A percentile compares a stretch with the other conserved stretches of the same genome.
Conservation (phyloP, 352 stramenopile genomes). For the Pythium biforme region DNA sequence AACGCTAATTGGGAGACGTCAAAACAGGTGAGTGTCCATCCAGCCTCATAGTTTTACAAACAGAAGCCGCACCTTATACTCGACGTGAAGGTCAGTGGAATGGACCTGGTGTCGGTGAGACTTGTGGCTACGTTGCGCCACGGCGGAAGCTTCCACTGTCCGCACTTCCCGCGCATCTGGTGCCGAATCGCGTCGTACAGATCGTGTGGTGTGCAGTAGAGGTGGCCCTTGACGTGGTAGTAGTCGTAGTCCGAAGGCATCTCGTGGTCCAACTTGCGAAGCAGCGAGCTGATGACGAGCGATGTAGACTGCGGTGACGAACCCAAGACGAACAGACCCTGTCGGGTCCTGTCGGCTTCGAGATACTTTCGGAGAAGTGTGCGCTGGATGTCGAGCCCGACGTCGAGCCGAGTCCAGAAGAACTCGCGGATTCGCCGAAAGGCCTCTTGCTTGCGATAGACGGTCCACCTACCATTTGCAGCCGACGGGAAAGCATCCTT, state of each 20-base stretch:
- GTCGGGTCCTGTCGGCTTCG: neutral
- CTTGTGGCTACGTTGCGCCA: neutral
- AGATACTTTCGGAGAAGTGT: neutral
- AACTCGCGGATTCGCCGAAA: slow-evolving; percentile 7
- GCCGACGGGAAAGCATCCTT: too few species aligned
- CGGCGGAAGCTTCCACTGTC: slow-evolving; percentile 2
- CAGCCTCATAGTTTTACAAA: neutral
- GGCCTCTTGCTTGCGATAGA: slow-evolving; percentile 4
- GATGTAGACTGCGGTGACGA: neutral
- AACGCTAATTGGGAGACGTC: neutral
- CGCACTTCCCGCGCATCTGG: neutral
- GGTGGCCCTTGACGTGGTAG: neutral
- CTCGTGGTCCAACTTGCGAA: neutral
- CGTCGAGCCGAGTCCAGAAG: slow-evolving; percentile 5
- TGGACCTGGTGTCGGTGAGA: neutral
- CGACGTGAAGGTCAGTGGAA: neutral
- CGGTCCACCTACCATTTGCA: slow-evolving; percentile 1
- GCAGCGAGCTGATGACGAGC: neutral
- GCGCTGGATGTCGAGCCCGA: neutral
- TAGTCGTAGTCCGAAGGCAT: neutral
- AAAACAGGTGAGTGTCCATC: too few species aligned
- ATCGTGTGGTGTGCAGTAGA: neutral
- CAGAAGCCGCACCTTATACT: neutral
- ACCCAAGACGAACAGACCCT: neutral
- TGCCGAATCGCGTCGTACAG: slow-evolving; percentile 1